Evolutionary conservation across 2,329 filamentous ascomycete genomes (phyloP), one percentile per base, ranked within the genome.

Genomic region (Paramyrothecium sp.): DNA sequence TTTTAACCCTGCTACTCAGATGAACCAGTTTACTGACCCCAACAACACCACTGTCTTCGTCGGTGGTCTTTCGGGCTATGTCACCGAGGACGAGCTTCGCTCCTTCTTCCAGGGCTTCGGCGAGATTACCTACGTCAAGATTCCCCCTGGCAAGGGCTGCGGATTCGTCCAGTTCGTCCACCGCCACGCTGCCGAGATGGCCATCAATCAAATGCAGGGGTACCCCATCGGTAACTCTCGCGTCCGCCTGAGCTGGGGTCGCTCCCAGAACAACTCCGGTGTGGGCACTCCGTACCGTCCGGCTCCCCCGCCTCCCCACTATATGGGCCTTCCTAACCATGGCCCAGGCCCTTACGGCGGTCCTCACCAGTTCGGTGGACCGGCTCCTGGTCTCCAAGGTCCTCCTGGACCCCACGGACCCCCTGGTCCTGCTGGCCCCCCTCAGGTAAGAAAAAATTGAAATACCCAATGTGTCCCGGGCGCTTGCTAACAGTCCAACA

Each of bases 1-100:
- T 12, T 82, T 79, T 69, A 81, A 81, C 65, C 78, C 79, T 5
- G 73, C 78, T 58, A 78, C 75, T 17, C 76, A 78, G 63, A 98
- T 99, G 95, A 99, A 99, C 80, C 95, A 99, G 79, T 99, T 99
- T 81, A 99, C 95, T 41, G 95, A 99, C 69, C 95, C 95, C 13
- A 99, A 99, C 85, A 99, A 99, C 81, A 99, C 95, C 19, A 99
- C 95, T 20, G 95, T 99, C 61, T 99, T 99, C 69, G 95, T 99
- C 56, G 95, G 95, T 64, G 95, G 95, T 55, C 87, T 99, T 5
- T 97, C 93, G 41, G 95, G 95, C 64, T 99, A 99, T 70, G 95
- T 99, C 61, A 99, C 95, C 51, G 95, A 99, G 81, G 95, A 99
- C 69, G 95, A 99, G 82, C 89, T 99, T n/a, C 92, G 95, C 62